Conservation (phyloP, 345 rosid species). For the Moricandia moricandioides region DNA sequence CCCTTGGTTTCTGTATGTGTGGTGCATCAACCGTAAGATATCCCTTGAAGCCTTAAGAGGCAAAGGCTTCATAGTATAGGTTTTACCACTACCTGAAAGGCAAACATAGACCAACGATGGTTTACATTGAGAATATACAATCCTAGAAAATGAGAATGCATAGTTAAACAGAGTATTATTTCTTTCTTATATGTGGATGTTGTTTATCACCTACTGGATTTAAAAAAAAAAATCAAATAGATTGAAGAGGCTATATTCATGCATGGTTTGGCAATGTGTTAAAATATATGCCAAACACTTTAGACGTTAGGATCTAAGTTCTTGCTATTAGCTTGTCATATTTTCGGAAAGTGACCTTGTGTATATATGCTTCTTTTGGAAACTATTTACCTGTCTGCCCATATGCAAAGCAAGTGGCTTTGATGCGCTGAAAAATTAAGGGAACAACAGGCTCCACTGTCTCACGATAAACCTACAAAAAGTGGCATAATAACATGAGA, state of each 20-base stretch:
- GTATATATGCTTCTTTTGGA: slow-evolving; percentile 10
- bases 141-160: neutral
- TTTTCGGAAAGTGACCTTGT: neutral
- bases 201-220: neutral
- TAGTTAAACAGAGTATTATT: slow-evolving; percentile 4
- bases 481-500: slow-evolving; percentile 15
- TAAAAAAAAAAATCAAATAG: neutral
- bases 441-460: slow-evolving; percentile 98
- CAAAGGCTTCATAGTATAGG: slow-evolving; percentile 93
- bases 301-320: slow-evolving; percentile 14
- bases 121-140: neutral
- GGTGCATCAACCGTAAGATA: slow-evolving; percentile 93
- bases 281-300: slow-evolving; percentile 4
- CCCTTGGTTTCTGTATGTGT: slow-evolving; percentile 90
- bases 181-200: neutral
- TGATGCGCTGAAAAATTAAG: slow-evolving; percentile 81
- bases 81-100: slow-evolving; percentile 92
- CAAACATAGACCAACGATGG: neutral
- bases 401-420: slow-evolving; percentile 98
- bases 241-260: neutral
- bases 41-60: slow-evolving; percentile 94
- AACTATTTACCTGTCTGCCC: slow-evolving; percentile 81
- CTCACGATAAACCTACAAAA: slow-evolving; percentile 73
- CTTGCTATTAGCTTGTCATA: slow-evolving; percentile 12
- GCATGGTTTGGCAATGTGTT: neutral